Base-by-base conservation (phyloP, 2,329 filamentous ascomycete species). In the Paraconiothyrium sp. region DNA sequence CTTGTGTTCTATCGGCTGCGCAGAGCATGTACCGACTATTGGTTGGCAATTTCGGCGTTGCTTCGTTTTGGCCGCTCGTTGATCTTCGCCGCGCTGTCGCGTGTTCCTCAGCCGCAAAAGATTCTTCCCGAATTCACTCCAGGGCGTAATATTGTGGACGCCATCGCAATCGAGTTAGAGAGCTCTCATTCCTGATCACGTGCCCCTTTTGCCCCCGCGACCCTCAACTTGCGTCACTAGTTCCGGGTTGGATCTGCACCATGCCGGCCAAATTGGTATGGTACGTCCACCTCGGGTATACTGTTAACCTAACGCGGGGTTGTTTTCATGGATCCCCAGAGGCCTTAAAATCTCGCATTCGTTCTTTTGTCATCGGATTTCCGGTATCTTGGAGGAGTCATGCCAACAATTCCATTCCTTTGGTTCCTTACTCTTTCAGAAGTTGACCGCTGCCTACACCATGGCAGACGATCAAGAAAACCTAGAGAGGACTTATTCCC, bases 401-500 rank as follows among this genome's bases (percentile, higher is more conserved):
- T 63, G 52, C 52, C 41, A 24, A 55, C 22, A 20, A 35, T 27
- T 47, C 37, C 35, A 39, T 27, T 47, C 37, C 8, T 54, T 63
- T 54, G 44, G 49, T 54, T 52, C 44, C 51, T 37, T 41, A 56
- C 30, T 30, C 8, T 48, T 27, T 54, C 55, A 51, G 43, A 35
- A 55, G 49, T 59, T 54, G 54, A 65, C 54, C 51, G 66, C 66
- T 64, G 59, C 37, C 14, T 24, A 54, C 22, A 61, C 32, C 41
- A 72, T 74, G 72, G 72, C 68, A 56, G 57, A 57, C 37, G 50
- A 58, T 55, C 64, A 61, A 32, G 60, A 64, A 9, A 68, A 76
- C 60, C 64, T 78, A n/a, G 74, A 77, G 57, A 68, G 65, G 59
- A 76, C 71, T 64, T 77, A 73, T 67, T 76, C 75, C 62, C 67